Percentiles rank a stretch among this genome's conserved stretches.
Conservation (phyloP, 208 protist species). For the Trypanosoma scelopori region DNA sequence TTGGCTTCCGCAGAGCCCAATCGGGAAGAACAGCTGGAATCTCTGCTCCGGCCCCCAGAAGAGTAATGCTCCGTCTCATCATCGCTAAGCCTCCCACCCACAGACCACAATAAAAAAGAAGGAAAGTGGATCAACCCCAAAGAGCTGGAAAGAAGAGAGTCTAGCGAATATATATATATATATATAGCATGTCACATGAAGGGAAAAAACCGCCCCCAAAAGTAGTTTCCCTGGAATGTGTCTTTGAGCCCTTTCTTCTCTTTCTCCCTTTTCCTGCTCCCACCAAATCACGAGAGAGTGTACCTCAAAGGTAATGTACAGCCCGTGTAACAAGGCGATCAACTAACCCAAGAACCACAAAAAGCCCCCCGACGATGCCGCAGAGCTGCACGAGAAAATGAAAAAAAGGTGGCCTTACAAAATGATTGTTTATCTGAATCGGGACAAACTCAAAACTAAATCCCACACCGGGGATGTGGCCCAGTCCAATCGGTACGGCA, state of each 20-base stretch:
- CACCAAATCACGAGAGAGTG: neutral
- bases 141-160: constrained; percentile 16
- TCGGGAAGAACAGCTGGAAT: constrained; percentile 54
- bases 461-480: constrained; percentile 43
- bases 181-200: constrained; percentile 3
- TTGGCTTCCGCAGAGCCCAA: constrained; percentile 54
- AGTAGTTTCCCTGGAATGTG: constrained; percentile 3
- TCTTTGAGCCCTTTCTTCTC: constrained; percentile 3
- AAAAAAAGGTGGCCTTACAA: constrained; percentile 52
- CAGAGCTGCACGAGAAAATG: constrained; percentile 84
- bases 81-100: neutral
- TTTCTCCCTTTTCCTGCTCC: no score
- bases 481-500: constrained; percentile 28
- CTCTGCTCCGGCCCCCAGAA: constrained; percentile 25
- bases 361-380: constrained; percentile 85
- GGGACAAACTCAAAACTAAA: constrained; percentile 65
- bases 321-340: constrained; percentile 50
- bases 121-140: constrained; percentile 4
- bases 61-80: constrained; percentile 24
- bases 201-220: neutral
- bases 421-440: constrained; percentile 79
- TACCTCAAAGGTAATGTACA: constrained; percentile 5
- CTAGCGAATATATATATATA: constrained; percentile 13
- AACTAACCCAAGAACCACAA: constrained; percentile 76
- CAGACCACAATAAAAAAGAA: constrained; percentile 13